Conservation (phyloP, 148 eudicot genomes). For the Arbutus unedo region DNA sequence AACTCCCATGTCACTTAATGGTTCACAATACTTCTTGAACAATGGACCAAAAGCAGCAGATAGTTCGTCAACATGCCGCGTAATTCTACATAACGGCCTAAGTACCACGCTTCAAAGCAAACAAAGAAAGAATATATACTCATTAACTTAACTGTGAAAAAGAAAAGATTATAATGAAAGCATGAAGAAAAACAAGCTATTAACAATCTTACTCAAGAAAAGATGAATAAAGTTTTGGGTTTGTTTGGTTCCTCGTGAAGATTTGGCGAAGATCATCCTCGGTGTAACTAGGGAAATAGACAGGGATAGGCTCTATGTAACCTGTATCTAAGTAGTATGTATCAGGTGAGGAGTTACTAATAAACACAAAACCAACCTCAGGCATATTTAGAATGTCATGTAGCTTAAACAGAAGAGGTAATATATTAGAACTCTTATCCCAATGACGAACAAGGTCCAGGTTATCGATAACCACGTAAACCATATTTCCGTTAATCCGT, state of each 20-base stretch:
- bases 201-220: slow-evolving; percentile 76
- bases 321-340: slow-evolving; percentile 76
- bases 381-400: slow-evolving; percentile 62
- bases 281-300: slow-evolving; percentile 72
- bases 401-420: slow-evolving; percentile 76
- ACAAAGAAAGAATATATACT: background rate
- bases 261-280: slow-evolving; percentile 80
- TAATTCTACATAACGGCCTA: slow-evolving; percentile 72
- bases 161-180: slow-evolving; percentile 5
- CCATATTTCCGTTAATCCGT: slow-evolving; percentile 55
- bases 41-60: slow-evolving; percentile 52
- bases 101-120: slow-evolving; percentile 56
- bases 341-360: slow-evolving; percentile 78
- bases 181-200: background rate
- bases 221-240: slow-evolving; percentile 62
- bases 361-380: slow-evolving; percentile 72
- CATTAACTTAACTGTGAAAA: background rate
- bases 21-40: slow-evolving; percentile 67
- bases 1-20: slow-evolving; percentile 42
- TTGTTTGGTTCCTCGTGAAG: slow-evolving; percentile 52
- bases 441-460: slow-evolving; percentile 75
- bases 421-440: slow-evolving; percentile 70
- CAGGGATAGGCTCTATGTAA: slow-evolving; percentile 64
- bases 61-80: slow-evolving; percentile 70
- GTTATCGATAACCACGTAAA: slow-evolving; percentile 76